Base-by-base conservation (phyloP, 768 basidiomycete species). In the Suillus plorans region DNA sequence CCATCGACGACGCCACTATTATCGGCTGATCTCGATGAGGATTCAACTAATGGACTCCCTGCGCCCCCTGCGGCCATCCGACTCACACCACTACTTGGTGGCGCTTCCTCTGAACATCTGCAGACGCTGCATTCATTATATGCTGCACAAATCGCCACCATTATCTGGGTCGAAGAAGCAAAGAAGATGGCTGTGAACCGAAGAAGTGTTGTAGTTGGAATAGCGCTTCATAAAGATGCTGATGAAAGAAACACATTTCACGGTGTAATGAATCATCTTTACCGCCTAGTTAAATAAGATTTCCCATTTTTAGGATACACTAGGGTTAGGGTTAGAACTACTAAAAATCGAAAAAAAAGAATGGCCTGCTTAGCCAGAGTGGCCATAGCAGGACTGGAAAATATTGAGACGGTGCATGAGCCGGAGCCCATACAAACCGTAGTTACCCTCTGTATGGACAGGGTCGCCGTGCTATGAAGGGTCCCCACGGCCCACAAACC, bases 71-170 rank as follows among this genome's bases (percentile, higher is more conserved):
- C 92, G 4, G 87, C 92, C 4, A 86, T 94, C 63, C 84, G 89
- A 63, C 81, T 97, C 47, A 90, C 87, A 0, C 86, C 91, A 0
- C 76, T 99, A 59, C 82, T 99, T 34, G 96, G 96, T 42, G 81
- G 83, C 64, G 85, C 90, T 3, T 83, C 89, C 1, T 87, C 90
- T 0, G 85, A 87, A 12, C 86, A 91, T 62, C 72, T 87, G 65
- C 87, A 88, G 59, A 87, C 87, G 0, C 77, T 97, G 28, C 85
- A 96, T 71, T 87, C 88, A 42, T 80, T 97, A 0, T 97, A 96
- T 75, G 88, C 88, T 0, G 81, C 88, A n/a, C 95, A 97, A 70
- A 88, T 94, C 53, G 92, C 94, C 1, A 94, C 94, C 0, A 81
- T 96, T 36, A 74, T 95, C 7, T 97, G 95, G 91, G 80, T 81